phyloP scores from a whole-genome alignment of 2,329 filamentous ascomycete genomes.

The Xylaria arbuscula region DNA sequence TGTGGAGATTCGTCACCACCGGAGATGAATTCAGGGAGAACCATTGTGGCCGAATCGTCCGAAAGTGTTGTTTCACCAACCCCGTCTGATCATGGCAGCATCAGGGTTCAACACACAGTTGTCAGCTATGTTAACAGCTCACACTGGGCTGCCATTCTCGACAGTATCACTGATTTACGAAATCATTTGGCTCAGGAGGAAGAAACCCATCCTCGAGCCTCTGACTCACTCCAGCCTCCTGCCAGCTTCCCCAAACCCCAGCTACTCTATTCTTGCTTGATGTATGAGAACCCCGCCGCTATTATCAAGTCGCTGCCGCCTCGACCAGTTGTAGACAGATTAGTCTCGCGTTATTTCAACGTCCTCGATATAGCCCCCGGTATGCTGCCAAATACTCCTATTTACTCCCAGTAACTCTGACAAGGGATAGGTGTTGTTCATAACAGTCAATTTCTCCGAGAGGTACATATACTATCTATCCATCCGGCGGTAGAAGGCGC shows the following conservation, averaged over 20 bases:
- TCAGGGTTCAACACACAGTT: not conserved
- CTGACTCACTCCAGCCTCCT: not conserved
- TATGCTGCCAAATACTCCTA: not conserved
- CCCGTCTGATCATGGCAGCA: slow-evolving; percentile 11
- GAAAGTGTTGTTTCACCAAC: not conserved
- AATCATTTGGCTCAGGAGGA: slow-evolving; percentile 6
- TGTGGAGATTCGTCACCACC: not conserved
- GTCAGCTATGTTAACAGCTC: slow-evolving; percentile 16
- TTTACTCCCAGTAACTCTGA: slow-evolving; percentile 30
- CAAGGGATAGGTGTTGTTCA: slow-evolving; percentile 49
- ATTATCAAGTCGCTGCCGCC: slow-evolving; percentile 10
- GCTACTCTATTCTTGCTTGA: not conserved
- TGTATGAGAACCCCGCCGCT: not conserved
- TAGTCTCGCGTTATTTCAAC: slow-evolving; percentile 16
- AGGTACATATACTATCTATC: slow-evolving; percentile 34
- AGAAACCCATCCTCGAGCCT: not conserved
- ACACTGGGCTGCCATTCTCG: slow-evolving; percentile 20
- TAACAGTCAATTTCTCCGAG: slow-evolving; percentile 62
- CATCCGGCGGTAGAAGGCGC: not conserved
- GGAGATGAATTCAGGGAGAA: not conserved
- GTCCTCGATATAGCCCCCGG: slow-evolving; percentile 19
- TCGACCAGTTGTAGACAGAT: slow-evolving; percentile 8
- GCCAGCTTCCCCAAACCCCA: slow-evolving; percentile 8
- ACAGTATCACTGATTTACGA: slow-evolving; percentile 16
- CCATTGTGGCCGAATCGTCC: not conserved